Conservation (phyloP, 345 rosid genomes). For the Bretschneidera sinensis region DNA sequence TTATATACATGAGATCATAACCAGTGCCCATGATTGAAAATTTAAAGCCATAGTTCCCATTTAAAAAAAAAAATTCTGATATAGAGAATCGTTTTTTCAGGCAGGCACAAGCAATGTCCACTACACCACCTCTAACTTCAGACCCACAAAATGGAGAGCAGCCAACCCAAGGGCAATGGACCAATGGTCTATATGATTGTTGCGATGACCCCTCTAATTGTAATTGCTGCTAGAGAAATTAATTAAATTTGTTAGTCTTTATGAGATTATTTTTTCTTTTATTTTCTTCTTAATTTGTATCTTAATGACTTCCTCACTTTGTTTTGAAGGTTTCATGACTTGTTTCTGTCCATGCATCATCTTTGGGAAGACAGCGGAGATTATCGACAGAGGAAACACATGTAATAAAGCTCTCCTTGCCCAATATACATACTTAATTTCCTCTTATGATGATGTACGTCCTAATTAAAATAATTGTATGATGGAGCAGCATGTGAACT, state of each 20-base stretch:
- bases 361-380: constrained; percentile 36
- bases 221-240: too few relatives aligned
- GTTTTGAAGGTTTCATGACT: constrained; percentile 23
- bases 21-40: too few relatives aligned
- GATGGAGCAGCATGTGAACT: constrained; percentile 20
- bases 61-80: too few relatives aligned
- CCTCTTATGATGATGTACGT: too few relatives aligned
- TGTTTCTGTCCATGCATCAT: constrained; percentile 37
- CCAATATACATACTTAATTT: too few relatives aligned
- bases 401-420: constrained; percentile 23
- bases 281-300: not conserved
- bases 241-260: too few relatives aligned
- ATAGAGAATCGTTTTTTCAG: too few relatives aligned
- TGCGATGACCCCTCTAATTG: constrained; percentile 31
- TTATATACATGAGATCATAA: too few relatives aligned
- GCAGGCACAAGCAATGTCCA: too few relatives aligned
- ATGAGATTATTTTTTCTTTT: not conserved
- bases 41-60: too few relatives aligned
- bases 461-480: not conserved
- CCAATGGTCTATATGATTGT: constrained; percentile 35
- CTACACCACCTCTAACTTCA: too few relatives aligned
- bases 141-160: too few relatives aligned
- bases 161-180: constrained; percentile 43
- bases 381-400: constrained; percentile 29
- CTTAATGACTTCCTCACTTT: not conserved